These are phyloP conservation scores for Cryptosporidium tyzzeri DNA, from an alignment of 169 alveolate genomes.

Conservation along the genomic window DNA sequence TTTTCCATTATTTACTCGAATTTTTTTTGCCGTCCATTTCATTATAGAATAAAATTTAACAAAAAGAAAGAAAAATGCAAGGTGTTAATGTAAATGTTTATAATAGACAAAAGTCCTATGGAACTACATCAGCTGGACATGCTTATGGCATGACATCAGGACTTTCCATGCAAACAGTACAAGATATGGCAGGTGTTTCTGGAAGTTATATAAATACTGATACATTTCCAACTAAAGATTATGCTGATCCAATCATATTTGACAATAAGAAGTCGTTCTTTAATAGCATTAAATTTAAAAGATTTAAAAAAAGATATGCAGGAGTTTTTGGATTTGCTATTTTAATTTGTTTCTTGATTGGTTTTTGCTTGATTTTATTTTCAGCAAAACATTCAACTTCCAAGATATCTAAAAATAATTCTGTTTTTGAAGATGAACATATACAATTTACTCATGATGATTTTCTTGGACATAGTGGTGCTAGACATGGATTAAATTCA, in stretches of 20 bases:
- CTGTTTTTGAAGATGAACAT: conserved; percentile 25
- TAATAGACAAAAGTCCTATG: conserved; percentile 69
- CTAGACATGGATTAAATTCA: background rate
- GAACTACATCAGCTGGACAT: conserved; percentile 28
- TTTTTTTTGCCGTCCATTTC: background rate
- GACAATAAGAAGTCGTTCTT: conserved; percentile 57
- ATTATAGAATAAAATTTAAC: background rate
- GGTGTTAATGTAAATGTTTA: conserved; percentile 23
- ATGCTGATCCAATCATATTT: conserved; percentile 29
- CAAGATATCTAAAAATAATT: background rate
- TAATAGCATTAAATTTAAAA: conserved; percentile 12
- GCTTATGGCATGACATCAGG: conserved; percentile 59
- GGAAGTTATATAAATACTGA: conserved; percentile 53
- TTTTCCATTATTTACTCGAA: background rate
- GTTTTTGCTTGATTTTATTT: conserved; percentile 12
- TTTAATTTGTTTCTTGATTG: conserved; percentile 34
- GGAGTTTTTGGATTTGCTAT: conserved; percentile 8
- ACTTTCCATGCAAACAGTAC: conserved; percentile 69
- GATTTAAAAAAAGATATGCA: conserved; percentile 46
- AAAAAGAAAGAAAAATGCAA: conserved; percentile 3
- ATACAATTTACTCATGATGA: conserved; percentile 5
- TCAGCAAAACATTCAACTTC: background rate
- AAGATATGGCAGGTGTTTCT: conserved; percentile 72
- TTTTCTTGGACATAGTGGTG: background rate
- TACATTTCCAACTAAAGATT: conserved; percentile 45